Percentiles rank a stretch among this genome's conserved stretches.
Conservation (phyloP, 2,329 filamentous ascomycete species). For the Fusarium guadeloupense region DNA sequence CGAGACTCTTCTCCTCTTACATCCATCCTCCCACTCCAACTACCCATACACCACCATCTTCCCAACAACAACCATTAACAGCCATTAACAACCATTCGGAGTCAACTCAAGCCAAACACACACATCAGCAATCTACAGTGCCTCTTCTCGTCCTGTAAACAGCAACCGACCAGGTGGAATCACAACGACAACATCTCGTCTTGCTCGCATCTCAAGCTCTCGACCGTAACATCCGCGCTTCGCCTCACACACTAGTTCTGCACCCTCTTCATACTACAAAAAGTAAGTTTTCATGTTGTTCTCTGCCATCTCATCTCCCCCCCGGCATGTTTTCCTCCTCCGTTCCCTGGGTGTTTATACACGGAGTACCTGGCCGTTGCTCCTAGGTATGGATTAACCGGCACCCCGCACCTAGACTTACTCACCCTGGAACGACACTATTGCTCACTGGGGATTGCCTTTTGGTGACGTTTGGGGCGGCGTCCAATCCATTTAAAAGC, state of each 20-base stretch:
- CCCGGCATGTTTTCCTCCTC: constrained; percentile 1
- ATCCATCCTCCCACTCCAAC: not conserved
- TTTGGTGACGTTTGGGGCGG: constrained; percentile 39
- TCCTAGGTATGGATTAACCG: not conserved
- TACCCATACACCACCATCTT: not conserved
- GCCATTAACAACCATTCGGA: not conserved
- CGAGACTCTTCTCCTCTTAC: constrained; percentile 1
- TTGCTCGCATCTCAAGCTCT: constrained; percentile 9
- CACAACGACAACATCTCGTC: constrained; percentile 5
- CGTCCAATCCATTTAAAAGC: constrained; percentile 39
- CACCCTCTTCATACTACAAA: constrained; percentile 12
- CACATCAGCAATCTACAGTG: not conserved
- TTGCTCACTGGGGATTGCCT: constrained; percentile 20
- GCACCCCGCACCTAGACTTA: constrained; percentile 32
- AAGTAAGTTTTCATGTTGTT: constrained; percentile 28
- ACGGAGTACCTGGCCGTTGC: constrained; percentile 30
- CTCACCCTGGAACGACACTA: constrained; percentile 5
- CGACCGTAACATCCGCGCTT: not conserved
- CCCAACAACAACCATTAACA: no score
- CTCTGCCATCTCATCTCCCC: not conserved
- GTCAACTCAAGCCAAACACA: not conserved
- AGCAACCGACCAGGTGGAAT: not conserved
- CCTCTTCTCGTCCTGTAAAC: constrained; percentile 2
- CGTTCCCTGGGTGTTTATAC: constrained; percentile 22
- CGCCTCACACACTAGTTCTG: not conserved